These are phyloP conservation scores for Torulaspora pretoriensis DNA, from an alignment of 1,139 yeast species.

Conservation along the genomic window DNA sequence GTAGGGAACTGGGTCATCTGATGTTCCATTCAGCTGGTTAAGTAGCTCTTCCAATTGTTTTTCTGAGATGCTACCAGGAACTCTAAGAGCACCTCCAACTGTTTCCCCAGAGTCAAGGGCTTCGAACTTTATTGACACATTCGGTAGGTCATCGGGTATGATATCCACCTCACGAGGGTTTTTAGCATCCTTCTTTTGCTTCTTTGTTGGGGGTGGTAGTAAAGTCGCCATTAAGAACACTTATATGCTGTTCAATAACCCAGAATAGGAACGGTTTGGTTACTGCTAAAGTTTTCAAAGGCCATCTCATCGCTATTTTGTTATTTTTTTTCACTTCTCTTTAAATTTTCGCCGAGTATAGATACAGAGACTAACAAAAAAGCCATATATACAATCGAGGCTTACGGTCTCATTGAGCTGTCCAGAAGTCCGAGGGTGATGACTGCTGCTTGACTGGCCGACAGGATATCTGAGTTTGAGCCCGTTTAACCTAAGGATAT, in stretches of 20 bases:
- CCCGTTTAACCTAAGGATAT: too few relatives aligned
- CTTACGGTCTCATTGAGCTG: too few relatives aligned
- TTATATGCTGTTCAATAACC: background rate
- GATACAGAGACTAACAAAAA: too few relatives aligned
- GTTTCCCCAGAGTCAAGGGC: slow-evolving; percentile 93
- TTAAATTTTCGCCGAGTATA: background rate
- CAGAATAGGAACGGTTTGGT: background rate
- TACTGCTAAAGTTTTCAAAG: background rate
- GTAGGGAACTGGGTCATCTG: slow-evolving; percentile 87
- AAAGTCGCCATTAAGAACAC: slow-evolving; percentile 73
- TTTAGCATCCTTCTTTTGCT: slow-evolving; percentile 81
- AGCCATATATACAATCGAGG: too few relatives aligned
- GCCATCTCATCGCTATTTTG: slow-evolving; percentile 2
- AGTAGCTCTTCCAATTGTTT: slow-evolving; percentile 83
- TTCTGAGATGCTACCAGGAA: slow-evolving; percentile 85
- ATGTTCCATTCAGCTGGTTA: slow-evolving; percentile 60
- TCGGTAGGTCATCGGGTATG: slow-evolving; percentile 75
- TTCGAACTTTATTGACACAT: slow-evolving; percentile 82
- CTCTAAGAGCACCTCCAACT: slow-evolving; percentile 80
- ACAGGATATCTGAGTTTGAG: too few relatives aligned
- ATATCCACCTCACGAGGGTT: slow-evolving; percentile 69
- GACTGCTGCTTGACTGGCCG: too few relatives aligned
- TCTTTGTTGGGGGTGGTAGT: slow-evolving; percentile 90
- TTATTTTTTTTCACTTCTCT: background rate
- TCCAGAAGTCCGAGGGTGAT: too few relatives aligned